Percentiles rank a stretch among this genome's conserved stretches.
Evolutionary conservation across 2,329 filamentous ascomycete genomes (phyloP).

Genomic region (Sclerotinia borealis): DNA sequence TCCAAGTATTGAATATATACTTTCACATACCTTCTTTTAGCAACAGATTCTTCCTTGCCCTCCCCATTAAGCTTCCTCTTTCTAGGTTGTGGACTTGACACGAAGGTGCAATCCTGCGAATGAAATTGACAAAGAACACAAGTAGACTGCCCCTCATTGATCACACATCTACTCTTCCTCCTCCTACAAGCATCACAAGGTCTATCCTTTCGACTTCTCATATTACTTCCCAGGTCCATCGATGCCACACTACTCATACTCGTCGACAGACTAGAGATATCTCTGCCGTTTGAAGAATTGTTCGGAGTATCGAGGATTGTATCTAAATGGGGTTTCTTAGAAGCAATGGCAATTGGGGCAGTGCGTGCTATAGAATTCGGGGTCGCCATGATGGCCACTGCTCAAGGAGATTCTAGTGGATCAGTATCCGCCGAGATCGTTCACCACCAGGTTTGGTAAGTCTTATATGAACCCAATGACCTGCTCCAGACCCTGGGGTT

Average conservation of each 20-base stretch:
- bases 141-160: slow-evolving; percentile 65
- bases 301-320: slow-evolving; percentile 20
- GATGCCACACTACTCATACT: slow-evolving; percentile 48
- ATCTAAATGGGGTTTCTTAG: slow-evolving; percentile 45
- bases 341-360: slow-evolving; percentile 60
- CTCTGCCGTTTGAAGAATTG: slow-evolving; percentile 21
- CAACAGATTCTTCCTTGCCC: slow-evolving; percentile 49
- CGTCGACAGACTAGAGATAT: slow-evolving; percentile 40
- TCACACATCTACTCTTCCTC: slow-evolving; percentile 70
- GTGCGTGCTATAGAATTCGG: slow-evolving; percentile 51
- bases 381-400: slow-evolving; percentile 34
- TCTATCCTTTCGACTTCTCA: slow-evolving; percentile 42
- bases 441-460: slow-evolving; percentile 19
- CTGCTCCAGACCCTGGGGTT: slow-evolving; percentile 23
- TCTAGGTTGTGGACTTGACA: slow-evolving; percentile 68
- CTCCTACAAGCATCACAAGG: slow-evolving; percentile 70
- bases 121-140: slow-evolving; percentile 75
- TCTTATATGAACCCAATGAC: slow-evolving; percentile 27
- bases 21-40: slow-evolving; percentile 59
- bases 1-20: not conserved
- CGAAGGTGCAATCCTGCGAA: slow-evolving; percentile 72
- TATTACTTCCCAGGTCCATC: slow-evolving; percentile 41
- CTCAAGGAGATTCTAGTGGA: slow-evolving; percentile 24
- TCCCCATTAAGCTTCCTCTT: slow-evolving; percentile 69
- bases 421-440: not conserved